A percentile compares a stretch with the other conserved stretches of the same genome.
Evolutionary conservation across 768 basidiomycete genomes (phyloP).

Genomic region (Agrocybe praecox): DNA sequence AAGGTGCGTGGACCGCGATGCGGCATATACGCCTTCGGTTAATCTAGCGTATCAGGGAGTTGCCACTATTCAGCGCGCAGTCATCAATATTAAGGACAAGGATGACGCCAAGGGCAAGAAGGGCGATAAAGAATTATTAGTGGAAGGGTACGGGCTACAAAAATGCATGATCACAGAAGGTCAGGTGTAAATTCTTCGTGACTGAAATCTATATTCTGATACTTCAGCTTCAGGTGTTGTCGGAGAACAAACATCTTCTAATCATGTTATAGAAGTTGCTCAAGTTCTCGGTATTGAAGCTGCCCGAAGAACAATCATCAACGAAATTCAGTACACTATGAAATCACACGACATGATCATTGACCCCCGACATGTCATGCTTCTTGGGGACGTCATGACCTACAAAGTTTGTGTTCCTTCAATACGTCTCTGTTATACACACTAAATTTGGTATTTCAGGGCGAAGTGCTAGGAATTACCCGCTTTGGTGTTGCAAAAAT

Average conservation of each 20-base stretch:
- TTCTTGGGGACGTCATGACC: constrained; percentile 97
- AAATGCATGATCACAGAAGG: constrained; percentile 98
- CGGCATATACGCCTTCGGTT: neutral
- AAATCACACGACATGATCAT: constrained; percentile 96
- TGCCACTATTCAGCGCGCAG: constrained; percentile 83
- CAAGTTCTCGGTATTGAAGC: constrained; percentile 98
- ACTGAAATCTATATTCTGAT: neutral
- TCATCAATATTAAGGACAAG: constrained; percentile 95
- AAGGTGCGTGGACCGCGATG: constrained; percentile 56
- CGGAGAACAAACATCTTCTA: constrained; percentile 90
- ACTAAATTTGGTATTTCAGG: constrained; percentile 49
- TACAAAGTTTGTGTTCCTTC: constrained; percentile 72
- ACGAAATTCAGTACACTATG: constrained; percentile 98
- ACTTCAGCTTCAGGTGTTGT: constrained; percentile 71
- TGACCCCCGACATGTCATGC: constrained; percentile 97
- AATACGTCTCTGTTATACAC: neutral
- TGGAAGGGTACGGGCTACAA: constrained; percentile 96
- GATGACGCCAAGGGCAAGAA: constrained; percentile 79
- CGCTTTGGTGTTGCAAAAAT: constrained; percentile 99
- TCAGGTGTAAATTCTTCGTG: constrained; percentile 28
- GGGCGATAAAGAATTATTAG: constrained; percentile 88
- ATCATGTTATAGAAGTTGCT: constrained; percentile 95
- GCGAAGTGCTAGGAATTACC: constrained; percentile 97
- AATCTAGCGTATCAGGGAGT: constrained; percentile 61
- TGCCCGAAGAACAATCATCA: constrained; percentile 90